Evolutionary conservation across 805 yeast species (phyloP).

Genomic region (Deakozyma indianensis): DNA sequence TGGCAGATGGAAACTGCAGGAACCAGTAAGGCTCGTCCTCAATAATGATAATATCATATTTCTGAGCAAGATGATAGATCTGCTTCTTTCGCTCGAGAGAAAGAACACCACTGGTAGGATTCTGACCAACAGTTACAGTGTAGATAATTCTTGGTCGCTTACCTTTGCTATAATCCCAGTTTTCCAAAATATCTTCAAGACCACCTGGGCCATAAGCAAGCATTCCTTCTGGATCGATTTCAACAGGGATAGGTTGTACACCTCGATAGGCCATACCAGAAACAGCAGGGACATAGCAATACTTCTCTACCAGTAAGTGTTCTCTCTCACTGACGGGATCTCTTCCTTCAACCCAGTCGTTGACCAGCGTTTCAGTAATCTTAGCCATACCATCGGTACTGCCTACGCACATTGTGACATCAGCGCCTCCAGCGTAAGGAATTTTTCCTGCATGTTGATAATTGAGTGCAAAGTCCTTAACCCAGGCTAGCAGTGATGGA

Average conservation of each 20-base stretch:
- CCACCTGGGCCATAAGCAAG: conserved; percentile 44
- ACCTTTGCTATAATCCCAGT: conserved; percentile 39
- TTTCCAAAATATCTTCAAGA: conserved; percentile 37
- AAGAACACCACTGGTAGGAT: conserved; percentile 68
- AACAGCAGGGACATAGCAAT: conserved; percentile 60
- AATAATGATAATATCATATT: conserved; percentile 54
- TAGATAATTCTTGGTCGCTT: conserved; percentile 33
- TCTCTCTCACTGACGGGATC: conserved; percentile 31
- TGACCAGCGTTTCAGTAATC: conserved; percentile 9
- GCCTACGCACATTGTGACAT: conserved; percentile 10
- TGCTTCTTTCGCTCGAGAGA: conserved; percentile 39
- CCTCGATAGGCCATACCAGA: conserved; percentile 54
- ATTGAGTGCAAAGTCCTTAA: conserved; percentile 44
- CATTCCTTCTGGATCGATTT: conserved; percentile 53
- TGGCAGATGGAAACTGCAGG: conserved; percentile 34
- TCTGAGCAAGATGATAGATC: conserved; percentile 45
- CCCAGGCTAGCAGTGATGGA: conserved; percentile 49
- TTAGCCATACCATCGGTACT: conserved; percentile 17
- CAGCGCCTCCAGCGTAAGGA: conserved; percentile 12
- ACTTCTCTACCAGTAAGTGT: conserved; percentile 60
- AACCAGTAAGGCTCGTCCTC: conserved; percentile 86
- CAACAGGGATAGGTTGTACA: conserved; percentile 47
- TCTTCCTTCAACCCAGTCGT: not conserved
- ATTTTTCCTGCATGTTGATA: conserved; percentile 3
- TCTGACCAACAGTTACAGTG: conserved; percentile 71